Evolutionary conservation across 345 rosid species (phyloP), one percentile per base, ranked within the genome.

Genomic region (Acer campestre): DNA sequence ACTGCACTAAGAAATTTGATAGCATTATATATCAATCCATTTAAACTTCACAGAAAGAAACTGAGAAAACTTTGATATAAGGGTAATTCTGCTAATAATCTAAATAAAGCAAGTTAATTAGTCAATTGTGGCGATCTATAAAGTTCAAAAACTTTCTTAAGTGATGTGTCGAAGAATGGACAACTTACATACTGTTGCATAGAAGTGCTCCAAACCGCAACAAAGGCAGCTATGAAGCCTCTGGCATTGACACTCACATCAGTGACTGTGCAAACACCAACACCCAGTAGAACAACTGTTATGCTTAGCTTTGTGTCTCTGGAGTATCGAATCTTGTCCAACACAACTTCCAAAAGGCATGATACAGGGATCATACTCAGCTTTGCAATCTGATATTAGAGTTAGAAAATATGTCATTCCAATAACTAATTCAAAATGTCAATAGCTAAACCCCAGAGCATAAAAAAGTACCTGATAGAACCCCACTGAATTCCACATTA

Each of bases 401-500:
- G 67, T 75, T 76, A 11, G 25, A 68, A 67, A 73, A 14, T 14
- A 64, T 31, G 70, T 83, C 78, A 85, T 20, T 48, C 58, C 75
- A 65, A 29, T 4, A 64, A 68, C 16, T 27, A 71, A 7, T 56
- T 51, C 68, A 40, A 75, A 22, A 8, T 29, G 14, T 42, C 46
- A 75, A 9, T 16, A 66, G 77, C 31, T 71, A 7, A 42, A 63
- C 61, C 46, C 16, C 6, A 74, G 61, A 29, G 55, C 23, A 56
- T 68, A 59, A 61, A 2, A 56, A 4, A 74, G 68, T 67, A 94
- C 98, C 98, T 95, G 98, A 87, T 95, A 95, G 83, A 95, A 95
- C 25, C 99, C 99, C 38, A 95, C 99, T 29, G 98, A 95, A 85
- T 95, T 95, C 98, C 97, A 95, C 99, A 95, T 92, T 67, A 95